Evolutionary conservation across 345 rosid genomes (phyloP), one percentile per base, ranked within the genome.

Genomic region (Fremontodendron californicum): DNA sequence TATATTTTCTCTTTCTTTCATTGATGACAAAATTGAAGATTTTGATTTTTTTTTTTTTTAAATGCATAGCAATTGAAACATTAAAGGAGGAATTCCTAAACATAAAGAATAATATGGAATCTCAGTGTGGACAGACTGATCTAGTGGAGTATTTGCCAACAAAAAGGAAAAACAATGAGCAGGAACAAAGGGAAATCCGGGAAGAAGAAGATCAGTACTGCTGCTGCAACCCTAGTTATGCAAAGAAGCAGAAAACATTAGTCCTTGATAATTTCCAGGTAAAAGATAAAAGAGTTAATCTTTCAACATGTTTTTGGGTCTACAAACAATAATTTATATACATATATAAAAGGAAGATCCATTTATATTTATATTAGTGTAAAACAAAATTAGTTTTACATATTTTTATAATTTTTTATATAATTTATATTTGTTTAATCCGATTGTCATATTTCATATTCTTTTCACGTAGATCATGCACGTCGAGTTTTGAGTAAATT

Each of bases 61-160:
- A 42, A 31, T 1, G 42, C 19, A 18, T 48, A 84, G 86, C 84
- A 33, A 72, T 78, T 52, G 78, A 78, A 21, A 73, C 60, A 25
- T 21, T 84, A 42, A 75, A 77, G 37, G 55, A 68, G 37, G 79
- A 77, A 71, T 37, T 74, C 57, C 11, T 35, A 43, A 79, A 74
- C 37, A 70, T 42, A 13, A 77, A 75, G 67, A 58, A 63, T 1
- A 43, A 21, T 0, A 66, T 75, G 68, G 66, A 78, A 62, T 54
- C 75, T 51, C 61, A 25, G 21, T 4, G 21, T 1, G 33, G 27
- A 7, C 31, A 29, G 48, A 45, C 72, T 63, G 29, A 55, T 55
- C 52, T 49, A n/a, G 35, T 60, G 68, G 80, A 66, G 29, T 67
- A 31, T 74, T 52, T 73, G 33, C 10, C 77, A 18, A 64, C 62